Base-by-base conservation (phyloP, 768 basidiomycete genomes). In the Chiua virens region DNA sequence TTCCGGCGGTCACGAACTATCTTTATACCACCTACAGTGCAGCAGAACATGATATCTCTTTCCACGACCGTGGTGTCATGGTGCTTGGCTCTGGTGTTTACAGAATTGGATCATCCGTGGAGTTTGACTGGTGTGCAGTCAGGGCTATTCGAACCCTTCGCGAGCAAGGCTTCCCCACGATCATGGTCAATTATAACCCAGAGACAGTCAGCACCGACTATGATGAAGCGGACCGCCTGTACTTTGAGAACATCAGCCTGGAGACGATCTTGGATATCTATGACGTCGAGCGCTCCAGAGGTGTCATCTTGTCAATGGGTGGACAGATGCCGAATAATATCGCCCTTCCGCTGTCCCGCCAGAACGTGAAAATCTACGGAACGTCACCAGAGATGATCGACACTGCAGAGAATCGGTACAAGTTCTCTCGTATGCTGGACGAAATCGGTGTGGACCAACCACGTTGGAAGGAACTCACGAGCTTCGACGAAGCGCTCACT, bases 111-210 rank as follows among this genome's bases (percentile, higher is more conserved):
- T 98, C 96, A 3, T 98, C 95, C 5, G 96, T 99, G 70, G 96
- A 99, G 74, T 98, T 99, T 73, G 96, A 98, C 68, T 99, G 96
- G 96, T 98, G 96, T 70, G 97, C 96, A 15, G 96, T 99, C 47
- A 87, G 95, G 43, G 93, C 95, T 28, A 98, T 98, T 66, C 78
- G 96, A 59, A 98, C 97, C 0, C 78, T 99, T 25, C 92, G 95
- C 57, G 90, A 96, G n/a, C 86, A 90, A 63, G 94, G 95, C 17
- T 74, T 93, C 43, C 92, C 91, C 55, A 98, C 96, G 5, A 84
- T 98, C 70, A 99, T 98, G 96, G 89, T 98, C 75, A 98, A 99
- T 75, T 98, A 98, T 73, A 98, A 99, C 71, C 97, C 96, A 14
- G 96, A 98, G 75, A 99, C 97, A 2, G 97, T 99, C 69, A 93